These are phyloP conservation scores for Pseudocercospora eumusae DNA, from an alignment of 2,329 filamentous ascomycete species.

Conservation along the genomic window DNA sequence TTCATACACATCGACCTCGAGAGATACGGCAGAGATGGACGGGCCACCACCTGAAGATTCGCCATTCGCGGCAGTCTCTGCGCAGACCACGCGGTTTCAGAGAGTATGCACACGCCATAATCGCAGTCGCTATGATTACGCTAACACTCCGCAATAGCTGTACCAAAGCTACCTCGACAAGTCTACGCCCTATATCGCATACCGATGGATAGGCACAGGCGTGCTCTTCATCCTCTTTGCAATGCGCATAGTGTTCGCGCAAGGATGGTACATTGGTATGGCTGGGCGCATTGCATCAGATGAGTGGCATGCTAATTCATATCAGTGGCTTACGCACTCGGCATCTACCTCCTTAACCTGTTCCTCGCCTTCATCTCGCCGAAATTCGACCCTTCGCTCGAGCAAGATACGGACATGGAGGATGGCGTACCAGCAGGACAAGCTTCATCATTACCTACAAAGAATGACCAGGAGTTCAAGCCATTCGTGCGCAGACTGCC, in stretches of 20 bases:
- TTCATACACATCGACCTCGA: background rate
- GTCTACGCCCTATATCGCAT: conserved; percentile 83
- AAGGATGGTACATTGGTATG: conserved; percentile 98
- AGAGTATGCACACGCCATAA: conserved; percentile 57
- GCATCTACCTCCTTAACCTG: conserved; percentile 97
- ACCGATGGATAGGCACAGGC: conserved; percentile 87
- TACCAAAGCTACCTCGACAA: conserved; percentile 94
- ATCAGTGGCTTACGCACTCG: conserved; percentile 90
- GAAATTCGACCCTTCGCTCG: conserved; percentile 97
- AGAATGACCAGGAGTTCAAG: conserved; percentile 95
- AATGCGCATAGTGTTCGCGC: conserved; percentile 82
- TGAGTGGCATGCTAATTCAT: background rate
- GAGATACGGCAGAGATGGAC: conserved; percentile 65
- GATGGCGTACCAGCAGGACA: conserved; percentile 65
- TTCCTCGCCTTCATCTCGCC: conserved; percentile 98
- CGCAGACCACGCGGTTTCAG: conserved; percentile 75
- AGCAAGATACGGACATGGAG: conserved; percentile 94
- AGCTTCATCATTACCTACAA: conserved; percentile 79
- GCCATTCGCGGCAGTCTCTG: conserved; percentile 85
- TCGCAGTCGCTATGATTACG: background rate
- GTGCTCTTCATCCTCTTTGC: conserved; percentile 78
- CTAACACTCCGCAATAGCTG: conserved; percentile 57
- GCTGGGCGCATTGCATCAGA: background rate
- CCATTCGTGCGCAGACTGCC: conserved; percentile 94
- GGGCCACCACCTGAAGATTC: conserved; percentile 80